phyloP scores from a whole-genome alignment of 495 filamentous ascomycete genomes.

The Sordaria brevicollis region DNA sequence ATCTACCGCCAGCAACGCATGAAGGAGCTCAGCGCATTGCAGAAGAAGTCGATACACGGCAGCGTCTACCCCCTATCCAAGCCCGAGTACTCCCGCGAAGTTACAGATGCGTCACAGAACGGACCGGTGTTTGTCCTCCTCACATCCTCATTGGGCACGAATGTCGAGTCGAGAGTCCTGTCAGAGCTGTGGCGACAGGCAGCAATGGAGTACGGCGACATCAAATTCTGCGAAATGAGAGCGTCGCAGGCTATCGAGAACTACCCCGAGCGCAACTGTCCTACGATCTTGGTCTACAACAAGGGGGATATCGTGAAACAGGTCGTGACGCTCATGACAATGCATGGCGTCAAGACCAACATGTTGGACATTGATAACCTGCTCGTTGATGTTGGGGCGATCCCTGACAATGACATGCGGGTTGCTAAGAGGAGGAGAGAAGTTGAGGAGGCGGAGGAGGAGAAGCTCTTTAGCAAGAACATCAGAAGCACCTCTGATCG shows the following conservation, averaged over 20 bases:
- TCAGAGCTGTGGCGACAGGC: slow-evolving; percentile 80
- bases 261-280: slow-evolving; percentile 89
- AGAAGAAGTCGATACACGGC: slow-evolving; percentile 67
- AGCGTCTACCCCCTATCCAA: slow-evolving; percentile 90
- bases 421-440: slow-evolving; percentile 53
- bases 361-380: slow-evolving; percentile 58
- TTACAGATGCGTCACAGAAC: slow-evolving; percentile 79
- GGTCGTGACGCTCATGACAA: slow-evolving; percentile 70
- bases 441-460: slow-evolving; percentile 47
- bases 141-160: slow-evolving; percentile 62
- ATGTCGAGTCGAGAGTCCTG: slow-evolving; percentile 72
- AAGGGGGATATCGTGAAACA: slow-evolving; percentile 87
- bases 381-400: slow-evolving; percentile 70
- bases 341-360: slow-evolving; percentile 60
- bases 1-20: slow-evolving; percentile 78
- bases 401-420: slow-evolving; percentile 66
- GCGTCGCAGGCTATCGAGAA: slow-evolving; percentile 91
- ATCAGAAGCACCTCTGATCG: slow-evolving; percentile 32
- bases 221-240: slow-evolving; percentile 97
- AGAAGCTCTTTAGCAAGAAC: slow-evolving; percentile 32
- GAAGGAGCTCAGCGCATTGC: slow-evolving; percentile 63
- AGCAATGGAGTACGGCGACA: slow-evolving; percentile 73
- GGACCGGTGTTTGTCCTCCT: slow-evolving; percentile 75
- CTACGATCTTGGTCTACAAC: slow-evolving; percentile 85
- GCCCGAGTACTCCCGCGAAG: slow-evolving; percentile 79